These are phyloP conservation scores for Verticillium nonalfalfae DNA, from an alignment of 2,329 filamentous ascomycete species.

Conservation along the genomic window DNA sequence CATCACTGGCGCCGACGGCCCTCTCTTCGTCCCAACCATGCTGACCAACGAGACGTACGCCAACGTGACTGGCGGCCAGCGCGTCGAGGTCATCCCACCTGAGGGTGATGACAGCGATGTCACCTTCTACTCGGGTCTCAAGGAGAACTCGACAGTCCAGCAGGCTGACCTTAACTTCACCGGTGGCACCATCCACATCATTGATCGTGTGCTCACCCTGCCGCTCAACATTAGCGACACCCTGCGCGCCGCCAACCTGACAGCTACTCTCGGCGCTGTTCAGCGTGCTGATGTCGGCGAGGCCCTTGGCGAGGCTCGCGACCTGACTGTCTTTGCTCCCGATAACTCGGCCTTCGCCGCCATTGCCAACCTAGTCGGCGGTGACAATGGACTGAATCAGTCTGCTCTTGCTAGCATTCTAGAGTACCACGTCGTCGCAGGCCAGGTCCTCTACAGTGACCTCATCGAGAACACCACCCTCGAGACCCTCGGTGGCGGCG, in stretches of 20 bases:
- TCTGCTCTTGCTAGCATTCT: conserved; percentile 46
- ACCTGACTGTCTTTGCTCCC: conserved; percentile 61
- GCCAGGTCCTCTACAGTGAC: conserved; percentile 45
- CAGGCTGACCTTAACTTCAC: conserved; percentile 45
- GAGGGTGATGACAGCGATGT: conserved; percentile 28
- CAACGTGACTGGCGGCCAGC: conserved; percentile 55
- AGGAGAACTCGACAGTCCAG: conserved; percentile 39
- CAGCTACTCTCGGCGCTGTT: conserved; percentile 39
- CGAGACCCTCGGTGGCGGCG: conserved; percentile 14
- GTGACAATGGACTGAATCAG: conserved; percentile 37
- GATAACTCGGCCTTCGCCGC: conserved; percentile 52
- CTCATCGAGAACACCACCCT: conserved; percentile 8
- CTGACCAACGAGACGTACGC: conserved; percentile 44
- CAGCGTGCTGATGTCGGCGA: conserved; percentile 32
- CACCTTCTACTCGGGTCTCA: conserved; percentile 45
- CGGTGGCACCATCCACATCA: conserved; percentile 48
- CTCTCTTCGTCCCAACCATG: conserved; percentile 30
- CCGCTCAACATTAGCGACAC: conserved; percentile 36
- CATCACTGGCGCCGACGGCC: conserved; percentile 15
- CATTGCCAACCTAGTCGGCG: conserved; percentile 44
- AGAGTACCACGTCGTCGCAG: conserved; percentile 57
- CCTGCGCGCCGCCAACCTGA: conserved; percentile 33
- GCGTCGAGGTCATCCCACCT: conserved; percentile 36
- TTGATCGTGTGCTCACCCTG: conserved; percentile 39
- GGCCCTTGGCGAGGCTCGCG: conserved; percentile 29